Percentiles rank a stretch among this genome's conserved stretches.
Evolutionary conservation across 352 stramenopile species (phyloP).

Genomic region (Globisporangium nunn): DNA sequence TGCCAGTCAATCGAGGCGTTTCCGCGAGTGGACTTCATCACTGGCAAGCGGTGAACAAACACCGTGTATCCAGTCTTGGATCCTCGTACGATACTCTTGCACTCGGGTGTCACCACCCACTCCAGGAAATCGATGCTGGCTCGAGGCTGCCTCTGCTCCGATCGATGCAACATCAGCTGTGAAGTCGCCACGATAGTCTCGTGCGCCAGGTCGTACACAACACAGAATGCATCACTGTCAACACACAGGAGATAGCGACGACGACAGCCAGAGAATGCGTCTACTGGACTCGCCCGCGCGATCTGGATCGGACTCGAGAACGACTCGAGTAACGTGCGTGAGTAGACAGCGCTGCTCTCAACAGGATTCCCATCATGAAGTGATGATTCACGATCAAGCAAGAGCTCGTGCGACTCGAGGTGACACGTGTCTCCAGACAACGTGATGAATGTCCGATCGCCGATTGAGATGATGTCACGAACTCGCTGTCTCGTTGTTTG

Average conservation of each 20-base stretch:
- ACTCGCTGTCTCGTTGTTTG: neutral
- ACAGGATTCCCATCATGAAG: too few relatives aligned
- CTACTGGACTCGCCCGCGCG: conserved; percentile 2
- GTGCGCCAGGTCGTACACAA: conserved; percentile 28
- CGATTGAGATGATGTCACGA: conserved; percentile 1
- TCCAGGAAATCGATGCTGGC: conserved; percentile 7
- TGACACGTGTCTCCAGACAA: neutral
- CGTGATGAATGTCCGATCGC: conserved; percentile 3
- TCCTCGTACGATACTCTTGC: conserved; percentile 22
- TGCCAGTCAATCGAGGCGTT: conserved; percentile 37
- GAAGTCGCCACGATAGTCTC: conserved; percentile 25
- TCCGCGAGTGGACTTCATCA: conserved; percentile 18
- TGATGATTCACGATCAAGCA: neutral
- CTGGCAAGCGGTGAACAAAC: conserved; percentile 37
- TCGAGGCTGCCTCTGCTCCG: conserved; percentile 1
- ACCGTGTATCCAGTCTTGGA: conserved; percentile 18
- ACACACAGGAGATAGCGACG: conserved; percentile 24
- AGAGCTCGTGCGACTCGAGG: conserved; percentile 9
- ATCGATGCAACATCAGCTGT: conserved; percentile 20
- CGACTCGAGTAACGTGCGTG: conserved; percentile 5
- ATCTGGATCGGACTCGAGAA: conserved; percentile 14
- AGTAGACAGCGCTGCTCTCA: neutral
- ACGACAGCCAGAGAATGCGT: neutral
- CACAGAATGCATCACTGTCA: conserved; percentile 34
- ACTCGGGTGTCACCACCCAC: conserved; percentile 7